Conservation (phyloP, 441 rosid genomes). For the Gossypium davidsonii region DNA sequence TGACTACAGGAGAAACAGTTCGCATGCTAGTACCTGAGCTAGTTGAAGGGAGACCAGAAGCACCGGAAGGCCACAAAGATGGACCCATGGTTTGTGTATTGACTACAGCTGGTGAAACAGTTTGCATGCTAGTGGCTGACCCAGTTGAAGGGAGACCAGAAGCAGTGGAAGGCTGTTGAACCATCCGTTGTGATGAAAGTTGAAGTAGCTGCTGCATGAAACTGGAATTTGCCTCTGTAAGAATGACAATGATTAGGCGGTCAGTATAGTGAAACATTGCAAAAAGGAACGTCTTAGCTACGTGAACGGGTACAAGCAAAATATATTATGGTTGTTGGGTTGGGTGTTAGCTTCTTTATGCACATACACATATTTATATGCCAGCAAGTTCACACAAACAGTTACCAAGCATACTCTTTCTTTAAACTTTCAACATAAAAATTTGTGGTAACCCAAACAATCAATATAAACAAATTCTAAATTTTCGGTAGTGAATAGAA, state of each 20-base stretch:
- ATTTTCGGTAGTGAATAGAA: not conserved
- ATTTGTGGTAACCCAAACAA: too few relatives aligned
- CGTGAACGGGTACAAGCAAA: not conserved
- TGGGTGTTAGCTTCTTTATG: too few relatives aligned
- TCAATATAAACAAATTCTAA: not conserved
- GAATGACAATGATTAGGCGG: not conserved
- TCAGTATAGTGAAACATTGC: not conserved
- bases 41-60: constrained; percentile 11
- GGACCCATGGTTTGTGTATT: not conserved
- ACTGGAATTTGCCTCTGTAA: not conserved
- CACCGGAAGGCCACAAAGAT: not conserved
- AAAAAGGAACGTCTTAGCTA: not conserved
- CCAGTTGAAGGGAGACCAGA: not conserved
- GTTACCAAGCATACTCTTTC: too few relatives aligned
- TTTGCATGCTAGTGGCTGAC: not conserved
- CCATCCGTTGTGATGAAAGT: not conserved
- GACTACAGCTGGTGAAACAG: not conserved
- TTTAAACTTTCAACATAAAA: too few relatives aligned
- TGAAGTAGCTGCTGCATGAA: not conserved
- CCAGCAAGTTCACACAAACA: not conserved
- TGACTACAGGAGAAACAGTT: constrained; percentile 11
- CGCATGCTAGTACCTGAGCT: constrained; percentile 18
- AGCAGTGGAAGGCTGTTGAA: not conserved
- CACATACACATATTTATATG: not conserved
- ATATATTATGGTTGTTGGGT: not conserved